Evolutionary conservation across 2,329 filamentous ascomycete genomes (phyloP).

Genomic region (Beauveria australis): DNA sequence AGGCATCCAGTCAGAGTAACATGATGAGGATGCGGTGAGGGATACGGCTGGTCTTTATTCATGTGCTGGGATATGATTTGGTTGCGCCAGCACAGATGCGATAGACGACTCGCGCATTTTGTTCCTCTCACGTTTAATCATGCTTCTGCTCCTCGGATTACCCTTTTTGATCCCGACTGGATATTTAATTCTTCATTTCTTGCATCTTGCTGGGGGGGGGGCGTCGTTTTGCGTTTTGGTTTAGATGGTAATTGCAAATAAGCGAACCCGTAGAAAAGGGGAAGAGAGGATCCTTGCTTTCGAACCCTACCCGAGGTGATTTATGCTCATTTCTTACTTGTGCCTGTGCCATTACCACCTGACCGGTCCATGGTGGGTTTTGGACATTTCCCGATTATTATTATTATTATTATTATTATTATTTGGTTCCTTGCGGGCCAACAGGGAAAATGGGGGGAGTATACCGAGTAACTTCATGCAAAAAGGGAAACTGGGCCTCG

Average conservation of each 20-base stretch:
- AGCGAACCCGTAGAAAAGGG: neutral
- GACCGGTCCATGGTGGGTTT: neutral
- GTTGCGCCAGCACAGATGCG: neutral
- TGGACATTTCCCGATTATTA: neutral
- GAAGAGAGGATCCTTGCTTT: neutral
- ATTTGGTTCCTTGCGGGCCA: neutral
- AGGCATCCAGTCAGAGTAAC: neutral
- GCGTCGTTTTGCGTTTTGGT: neutral
- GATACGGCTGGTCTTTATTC: neutral
- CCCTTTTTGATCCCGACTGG: neutral
- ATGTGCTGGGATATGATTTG: neutral
- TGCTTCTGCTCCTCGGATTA: neutral
- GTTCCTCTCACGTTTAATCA: neutral
- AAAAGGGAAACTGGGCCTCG: neutral
- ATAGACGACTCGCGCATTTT: neutral
- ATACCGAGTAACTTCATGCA: conserved; percentile 2
- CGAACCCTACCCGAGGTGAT: neutral
- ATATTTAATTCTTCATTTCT: neutral
- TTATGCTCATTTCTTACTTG: neutral
- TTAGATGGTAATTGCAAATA: neutral
- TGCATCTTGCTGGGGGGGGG: neutral
- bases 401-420: too few species aligned
- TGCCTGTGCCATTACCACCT: neutral
- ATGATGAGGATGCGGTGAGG: neutral
- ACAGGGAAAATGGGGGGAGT: neutral